Base-by-base conservation (phyloP, 345 rosid species). In the Linum usitatissimum region DNA sequence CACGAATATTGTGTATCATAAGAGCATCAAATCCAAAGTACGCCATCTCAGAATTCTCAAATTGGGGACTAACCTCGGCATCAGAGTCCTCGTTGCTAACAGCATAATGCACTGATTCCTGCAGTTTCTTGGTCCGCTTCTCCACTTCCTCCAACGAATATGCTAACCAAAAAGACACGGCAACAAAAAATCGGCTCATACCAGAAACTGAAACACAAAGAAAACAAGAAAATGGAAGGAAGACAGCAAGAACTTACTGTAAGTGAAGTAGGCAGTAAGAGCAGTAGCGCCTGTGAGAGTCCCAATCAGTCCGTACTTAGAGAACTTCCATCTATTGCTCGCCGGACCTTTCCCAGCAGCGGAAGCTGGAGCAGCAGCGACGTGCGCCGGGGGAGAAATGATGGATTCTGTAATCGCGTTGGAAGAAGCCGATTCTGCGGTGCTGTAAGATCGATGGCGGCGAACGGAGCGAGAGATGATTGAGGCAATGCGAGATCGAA, bases 61-160 rank as follows among this genome's bases (percentile, higher is more conserved):
- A 55, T 18, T 18, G 9, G 59, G 2, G 28, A 18, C 80, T 77
- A 72, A 92, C 99, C 71, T 88, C 84, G 53, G 66, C 59, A 38
- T 73, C 69, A 30, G 90, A 71, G 13, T 84, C 77, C 60, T 76
- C 79, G 63, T 72, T 78, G 40, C 66, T 18, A 0, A 65, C 65
- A 38, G 70, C 55, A 40, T 70, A 68, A 40, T 60, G 74, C 10
- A 76, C 83, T 4, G 88, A 79, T 72, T 82, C 86, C 28, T 92
- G 71, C 67, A 87, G 73, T 14, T 77, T 74, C 76, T 79, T 90
- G 15, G 88, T 81, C 80, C 80, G 87, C 60, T 82, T 79, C 39
- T 82, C 84, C 45, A 87, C 76, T 74, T 93, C 92, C 66, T 86
- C 87, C 60, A 79, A 65, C 31, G 88, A 59, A 71, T 80, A 87